Evolutionary conservation across 2,329 filamentous ascomycete genomes (phyloP), one percentile per base, ranked within the genome.

Genomic region (Penicillium capsulatum): DNA sequence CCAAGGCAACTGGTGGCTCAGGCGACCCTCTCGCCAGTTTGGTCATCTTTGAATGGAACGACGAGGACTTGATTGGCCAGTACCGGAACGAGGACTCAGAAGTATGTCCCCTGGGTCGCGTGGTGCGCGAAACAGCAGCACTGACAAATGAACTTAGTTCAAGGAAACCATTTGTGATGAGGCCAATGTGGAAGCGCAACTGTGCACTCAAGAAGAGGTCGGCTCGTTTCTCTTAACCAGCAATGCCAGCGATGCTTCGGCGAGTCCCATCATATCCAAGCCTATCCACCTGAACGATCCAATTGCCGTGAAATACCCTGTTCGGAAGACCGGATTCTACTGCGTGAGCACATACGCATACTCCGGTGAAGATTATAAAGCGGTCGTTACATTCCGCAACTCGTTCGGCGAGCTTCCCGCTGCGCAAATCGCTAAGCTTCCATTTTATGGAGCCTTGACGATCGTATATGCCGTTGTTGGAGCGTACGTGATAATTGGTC

Each of bases 381-480:
- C 84, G 6, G 78, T 92, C 10, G 83, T 92, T 30, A 90, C 92
- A 57, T 98, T 97, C 66, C 82, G 90, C 47, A 97, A 98, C 66
- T 86, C 92, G 2, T 98, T 94, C 61, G 92, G 92, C 61, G 91
- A 98, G 71, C 81, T 98, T 40, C 86, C 90, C 4, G 92, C 89
- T 6, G 89, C 89, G 2, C 91, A 98, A 65, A 96, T 98, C 51
- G 85, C 94, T 14, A 98, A 98, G 66, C 74, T 98, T 42, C 91
- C 92, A 2, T 98, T 98, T 64, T 98, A 98, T 59, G 92, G 91
- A 32, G 91, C 85, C 41, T 81, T 97, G 53, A 91, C 90, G 1
- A 90, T 98, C 48, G 80, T 94, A 20, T 98, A 98, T 66, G 89
- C 89, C 34, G 77, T 97, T 14, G 79, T 97, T 51, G 82, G 81